Evolutionary conservation across 192 early-diverging fungal species (phyloP).

Genomic region (Mortierella hygrophila): DNA sequence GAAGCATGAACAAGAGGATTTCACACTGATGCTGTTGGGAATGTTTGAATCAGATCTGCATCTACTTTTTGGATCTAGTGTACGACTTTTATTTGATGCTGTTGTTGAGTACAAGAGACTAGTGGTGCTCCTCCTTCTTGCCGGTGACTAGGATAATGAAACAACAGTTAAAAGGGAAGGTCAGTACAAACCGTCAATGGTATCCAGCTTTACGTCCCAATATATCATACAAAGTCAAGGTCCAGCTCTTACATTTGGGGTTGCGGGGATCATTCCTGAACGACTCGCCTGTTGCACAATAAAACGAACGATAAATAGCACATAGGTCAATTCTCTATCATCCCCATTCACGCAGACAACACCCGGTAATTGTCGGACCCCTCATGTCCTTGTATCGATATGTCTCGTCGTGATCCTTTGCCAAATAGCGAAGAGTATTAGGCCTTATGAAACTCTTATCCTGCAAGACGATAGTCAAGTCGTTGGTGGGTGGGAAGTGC

Average conservation of each 20-base stretch:
- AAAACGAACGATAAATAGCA: neutral
- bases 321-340: neutral
- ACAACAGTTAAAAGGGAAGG: neutral
- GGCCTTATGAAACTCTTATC: no score
- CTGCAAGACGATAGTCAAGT: neutral
- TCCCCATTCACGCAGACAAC: neutral
- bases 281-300: constrained; percentile 49
- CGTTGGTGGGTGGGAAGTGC: neutral
- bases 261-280: constrained; percentile 70
- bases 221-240: neutral
- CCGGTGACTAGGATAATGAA: constrained; percentile 18
- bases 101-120: constrained; percentile 4
- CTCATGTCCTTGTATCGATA: neutral
- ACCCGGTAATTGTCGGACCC: neutral
- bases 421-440: neutral
- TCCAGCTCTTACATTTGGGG: constrained; percentile 57
- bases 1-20: neutral
- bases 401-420: neutral
- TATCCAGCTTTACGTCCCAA: neutral
- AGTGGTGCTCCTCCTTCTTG: constrained; percentile 54
- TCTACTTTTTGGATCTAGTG: neutral
- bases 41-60: constrained; percentile 2
- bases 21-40: neutral
- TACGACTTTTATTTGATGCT: neutral
- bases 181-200: neutral